phyloP scores from a whole-genome alignment of 352 stramenopile species.

The Phytophthora colocasiae region DNA sequence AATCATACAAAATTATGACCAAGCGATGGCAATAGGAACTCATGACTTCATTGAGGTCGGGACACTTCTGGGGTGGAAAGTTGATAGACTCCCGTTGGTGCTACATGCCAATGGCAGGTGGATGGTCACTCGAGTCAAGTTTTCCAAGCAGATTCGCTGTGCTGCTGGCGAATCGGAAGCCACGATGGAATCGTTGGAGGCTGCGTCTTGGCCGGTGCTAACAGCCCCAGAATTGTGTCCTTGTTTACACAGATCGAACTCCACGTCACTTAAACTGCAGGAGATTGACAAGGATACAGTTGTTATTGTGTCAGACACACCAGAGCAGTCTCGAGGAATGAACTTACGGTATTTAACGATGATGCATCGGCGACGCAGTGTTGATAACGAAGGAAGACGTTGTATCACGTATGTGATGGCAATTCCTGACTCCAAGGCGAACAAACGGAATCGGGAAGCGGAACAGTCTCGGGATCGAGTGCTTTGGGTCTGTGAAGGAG shows the following conservation, averaged over 20 bases:
- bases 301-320: conserved; percentile 30
- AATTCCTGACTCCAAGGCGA: conserved; percentile 33
- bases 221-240: conserved; percentile 27
- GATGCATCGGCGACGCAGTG: conserved; percentile 22
- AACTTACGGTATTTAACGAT: conserved; percentile 40
- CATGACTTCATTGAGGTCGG: conserved; percentile 13
- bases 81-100: conserved; percentile 28
- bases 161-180: conserved; percentile 9
- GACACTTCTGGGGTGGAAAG: conserved; percentile 33
- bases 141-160: conserved; percentile 37
- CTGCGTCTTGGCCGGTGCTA: conserved; percentile 32
- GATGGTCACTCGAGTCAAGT: conserved; percentile 34
- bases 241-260: conserved; percentile 27
- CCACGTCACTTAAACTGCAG: conserved; percentile 32
- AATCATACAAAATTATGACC: conserved; percentile 30
- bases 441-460: conserved; percentile 29
- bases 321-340: background rate
- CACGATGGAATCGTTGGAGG: conserved; percentile 24
- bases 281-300: conserved; percentile 31
- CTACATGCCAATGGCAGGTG: conserved; percentile 10
- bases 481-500: conserved; percentile 39
- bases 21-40: background rate
- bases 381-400: conserved; percentile 18
- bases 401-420: conserved; percentile 29
- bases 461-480: conserved; percentile 20